phyloP scores from a whole-genome alignment of 371 early-diverging fungal genomes.

The Haplosporangium sp. region DNA sequence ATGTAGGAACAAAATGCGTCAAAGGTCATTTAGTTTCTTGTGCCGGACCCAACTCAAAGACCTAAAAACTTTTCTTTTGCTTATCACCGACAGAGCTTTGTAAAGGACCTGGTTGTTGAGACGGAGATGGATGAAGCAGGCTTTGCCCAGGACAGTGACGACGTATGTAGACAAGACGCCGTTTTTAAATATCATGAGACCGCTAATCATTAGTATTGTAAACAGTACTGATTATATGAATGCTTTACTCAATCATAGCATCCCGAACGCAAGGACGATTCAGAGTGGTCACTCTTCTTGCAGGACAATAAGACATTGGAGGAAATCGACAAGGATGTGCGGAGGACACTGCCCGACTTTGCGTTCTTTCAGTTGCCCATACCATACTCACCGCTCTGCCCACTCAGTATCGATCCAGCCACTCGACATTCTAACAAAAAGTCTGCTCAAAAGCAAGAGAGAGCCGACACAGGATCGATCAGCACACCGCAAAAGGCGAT shows the following conservation, averaged over 20 bases:
- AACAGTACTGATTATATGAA: background rate
- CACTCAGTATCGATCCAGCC: conserved; percentile 56
- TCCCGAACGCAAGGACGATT: conserved; percentile 7
- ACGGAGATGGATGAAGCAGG: conserved; percentile 27
- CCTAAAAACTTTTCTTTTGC: background rate
- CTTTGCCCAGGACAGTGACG: conserved; percentile 8
- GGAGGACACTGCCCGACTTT: conserved; percentile 85
- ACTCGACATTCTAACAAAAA: conserved; percentile 17
- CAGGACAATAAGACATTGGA: conserved; percentile 73
- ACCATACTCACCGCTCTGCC: conserved; percentile 62
- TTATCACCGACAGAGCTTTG: conserved; percentile 36
- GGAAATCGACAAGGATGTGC: conserved; percentile 87
- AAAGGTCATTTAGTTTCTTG: conserved; percentile 66
- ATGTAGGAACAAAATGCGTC: conserved; percentile 66
- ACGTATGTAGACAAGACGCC: conserved; percentile 48
- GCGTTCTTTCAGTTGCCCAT: conserved; percentile 82
- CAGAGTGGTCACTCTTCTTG: conserved; percentile 65
- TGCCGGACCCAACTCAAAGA: conserved; percentile 43
- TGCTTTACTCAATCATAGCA: conserved; percentile 16
- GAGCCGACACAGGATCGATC: background rate
- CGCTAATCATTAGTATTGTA: background rate
- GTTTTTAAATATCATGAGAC: background rate
- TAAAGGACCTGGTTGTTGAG: conserved; percentile 47
- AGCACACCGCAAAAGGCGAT: background rate
- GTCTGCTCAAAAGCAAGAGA: conserved; percentile 1